phyloP scores from a whole-genome alignment of 768 basidiomycete species.

The Russula griseocarnosa region DNA sequence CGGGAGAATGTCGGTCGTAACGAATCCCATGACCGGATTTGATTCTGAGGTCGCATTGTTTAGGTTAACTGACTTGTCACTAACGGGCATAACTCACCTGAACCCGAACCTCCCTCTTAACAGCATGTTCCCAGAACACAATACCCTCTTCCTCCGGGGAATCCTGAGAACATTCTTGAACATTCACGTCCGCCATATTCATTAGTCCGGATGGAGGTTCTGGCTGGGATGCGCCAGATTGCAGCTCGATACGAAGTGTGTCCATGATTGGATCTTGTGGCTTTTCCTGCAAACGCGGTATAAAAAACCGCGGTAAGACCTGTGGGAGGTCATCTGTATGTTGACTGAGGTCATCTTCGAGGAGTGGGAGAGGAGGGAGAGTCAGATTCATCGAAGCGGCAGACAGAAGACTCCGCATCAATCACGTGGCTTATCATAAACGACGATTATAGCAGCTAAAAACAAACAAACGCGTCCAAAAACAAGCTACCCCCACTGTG shows the following conservation, averaged over 20 bases:
- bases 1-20: conserved; percentile 38
- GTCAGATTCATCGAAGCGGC: conserved; percentile 12
- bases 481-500: conserved; percentile 19
- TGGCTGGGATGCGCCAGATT: conserved; percentile 3
- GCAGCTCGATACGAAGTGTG: conserved; percentile 38
- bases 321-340: conserved; percentile 19
- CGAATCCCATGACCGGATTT: conserved; percentile 62
- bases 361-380: conserved; percentile 3
- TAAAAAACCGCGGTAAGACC: conserved; percentile 44
- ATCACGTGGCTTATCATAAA: conserved; percentile 4
- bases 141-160: neutral
- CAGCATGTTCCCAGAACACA: conserved; percentile 14
- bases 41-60: conserved; percentile 37
- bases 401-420: neutral
- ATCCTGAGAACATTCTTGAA: neutral
- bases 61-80: neutral
- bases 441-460: neutral
- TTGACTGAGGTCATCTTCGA: neutral
- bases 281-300: conserved; percentile 62
- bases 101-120: conserved; percentile 3
- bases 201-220: conserved; percentile 17
- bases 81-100: conserved; percentile 12
- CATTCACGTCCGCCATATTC: conserved; percentile 10
- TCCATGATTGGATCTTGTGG: conserved; percentile 80
- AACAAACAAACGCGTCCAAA: too few relatives aligned